These are phyloP conservation scores for Wolfiporia cocos DNA, from an alignment of 1,284 basidiomycete genomes.

Conservation along the genomic window DNA sequence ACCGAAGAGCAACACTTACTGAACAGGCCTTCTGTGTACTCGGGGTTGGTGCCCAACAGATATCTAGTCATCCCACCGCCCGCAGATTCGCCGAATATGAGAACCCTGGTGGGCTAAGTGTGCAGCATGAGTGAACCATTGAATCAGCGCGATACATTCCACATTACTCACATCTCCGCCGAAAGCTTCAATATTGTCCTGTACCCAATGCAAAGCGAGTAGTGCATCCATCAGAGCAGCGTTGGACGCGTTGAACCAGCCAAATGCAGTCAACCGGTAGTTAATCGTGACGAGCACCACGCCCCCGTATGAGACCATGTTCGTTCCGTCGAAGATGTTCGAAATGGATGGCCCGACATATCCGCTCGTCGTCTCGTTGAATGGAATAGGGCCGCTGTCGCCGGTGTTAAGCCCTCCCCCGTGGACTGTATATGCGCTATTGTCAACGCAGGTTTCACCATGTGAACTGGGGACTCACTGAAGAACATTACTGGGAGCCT, in stretches of 20 bases:
- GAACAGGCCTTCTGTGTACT: slow-evolving; percentile 10
- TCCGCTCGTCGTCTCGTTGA: slow-evolving; percentile 11
- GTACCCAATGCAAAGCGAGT: slow-evolving; percentile 11
- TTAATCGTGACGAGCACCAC: slow-evolving; percentile 12
- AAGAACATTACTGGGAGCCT: slow-evolving; percentile 13
- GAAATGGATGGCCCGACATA: slow-evolving; percentile 11
- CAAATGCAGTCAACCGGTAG: slow-evolving; percentile 9
- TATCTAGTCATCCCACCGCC: slow-evolving; percentile 12
- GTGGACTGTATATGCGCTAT: slow-evolving; percentile 5
- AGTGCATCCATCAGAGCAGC: slow-evolving; percentile 9
- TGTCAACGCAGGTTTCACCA: not conserved
- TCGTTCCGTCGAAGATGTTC: slow-evolving; percentile 11
- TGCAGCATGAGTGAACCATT: not conserved
- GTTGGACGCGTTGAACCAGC: slow-evolving; percentile 14
- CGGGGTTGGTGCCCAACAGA: slow-evolving; percentile 8
- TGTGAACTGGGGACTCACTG: slow-evolving; percentile 1
- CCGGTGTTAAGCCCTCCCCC: slow-evolving; percentile 12
- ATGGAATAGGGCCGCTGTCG: slow-evolving; percentile 11
- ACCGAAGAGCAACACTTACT: slow-evolving; percentile 1
- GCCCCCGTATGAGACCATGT: slow-evolving; percentile 11
- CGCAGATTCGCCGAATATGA: slow-evolving; percentile 11
- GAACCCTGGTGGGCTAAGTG: slow-evolving; percentile 9
- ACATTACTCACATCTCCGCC: slow-evolving; percentile 9
- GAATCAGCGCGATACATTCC: not conserved
- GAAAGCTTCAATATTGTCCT: slow-evolving; percentile 11